These are phyloP conservation scores for Paramarasmius palmivorus DNA, from an alignment of 1,284 basidiomycete species.

Conservation along the genomic window DNA sequence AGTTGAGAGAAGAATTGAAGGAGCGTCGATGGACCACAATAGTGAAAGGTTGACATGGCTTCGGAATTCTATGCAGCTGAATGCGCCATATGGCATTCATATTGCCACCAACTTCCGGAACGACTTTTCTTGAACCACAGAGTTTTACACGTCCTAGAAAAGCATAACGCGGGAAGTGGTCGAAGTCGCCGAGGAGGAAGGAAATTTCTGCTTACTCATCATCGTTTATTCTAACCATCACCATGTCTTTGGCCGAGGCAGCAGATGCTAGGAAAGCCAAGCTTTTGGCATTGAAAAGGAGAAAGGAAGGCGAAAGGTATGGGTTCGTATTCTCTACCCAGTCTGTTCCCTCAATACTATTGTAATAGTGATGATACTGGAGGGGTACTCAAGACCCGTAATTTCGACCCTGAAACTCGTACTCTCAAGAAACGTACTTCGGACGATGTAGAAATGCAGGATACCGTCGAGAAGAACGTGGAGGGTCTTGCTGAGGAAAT, in stretches of 20 bases:
- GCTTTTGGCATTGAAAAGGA: conserved; percentile 76
- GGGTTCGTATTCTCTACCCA: conserved; percentile 23
- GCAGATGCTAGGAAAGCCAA: conserved; percentile 87
- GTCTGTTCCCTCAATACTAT: conserved; percentile 1
- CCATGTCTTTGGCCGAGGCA: conserved; percentile 81
- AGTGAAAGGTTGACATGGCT: background rate
- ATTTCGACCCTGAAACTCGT: conserved; percentile 85
- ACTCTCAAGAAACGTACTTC: conserved; percentile 67
- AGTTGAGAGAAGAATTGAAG: conserved; percentile 34
- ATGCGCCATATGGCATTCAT: background rate
- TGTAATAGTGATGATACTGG: conserved; percentile 10
- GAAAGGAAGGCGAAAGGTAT: conserved; percentile 64
- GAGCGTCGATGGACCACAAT: too few species aligned
- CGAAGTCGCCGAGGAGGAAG: too few species aligned
- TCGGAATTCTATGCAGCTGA: too few species aligned
- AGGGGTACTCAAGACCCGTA: conserved; percentile 73
- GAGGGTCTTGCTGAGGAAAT: conserved; percentile 84
- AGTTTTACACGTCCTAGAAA: too few species aligned
- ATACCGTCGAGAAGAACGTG: conserved; percentile 88
- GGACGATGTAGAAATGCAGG: conserved; percentile 62
- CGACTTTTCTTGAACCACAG: too few species aligned
- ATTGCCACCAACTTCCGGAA: conserved; percentile 11
- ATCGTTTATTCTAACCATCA: background rate
- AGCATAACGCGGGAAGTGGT: too few species aligned
- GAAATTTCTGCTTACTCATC: too few species aligned